Percentiles rank a stretch among this genome's conserved stretches.
Conservation (phyloP, 306 rosid genomes). For the Rubus parviflorus region DNA sequence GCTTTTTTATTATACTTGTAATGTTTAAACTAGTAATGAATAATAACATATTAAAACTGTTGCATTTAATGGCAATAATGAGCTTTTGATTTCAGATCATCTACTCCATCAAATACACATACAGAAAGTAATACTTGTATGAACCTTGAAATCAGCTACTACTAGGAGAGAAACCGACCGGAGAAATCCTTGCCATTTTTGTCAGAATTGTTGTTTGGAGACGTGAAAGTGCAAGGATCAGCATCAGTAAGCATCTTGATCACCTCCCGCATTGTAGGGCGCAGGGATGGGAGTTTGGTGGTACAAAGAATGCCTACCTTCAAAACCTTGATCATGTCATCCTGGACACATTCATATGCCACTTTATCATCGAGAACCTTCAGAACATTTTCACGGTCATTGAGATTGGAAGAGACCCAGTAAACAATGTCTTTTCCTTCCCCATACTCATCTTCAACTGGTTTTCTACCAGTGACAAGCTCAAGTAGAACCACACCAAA, state of each 20-base stretch:
- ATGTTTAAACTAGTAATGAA: no score
- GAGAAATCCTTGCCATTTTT: slow-evolving; percentile 30
- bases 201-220: slow-evolving; percentile 19
- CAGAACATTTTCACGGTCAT: slow-evolving; percentile 49
- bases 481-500: slow-evolving; percentile 88
- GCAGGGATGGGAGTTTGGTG: slow-evolving; percentile 73
- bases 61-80: neutral
- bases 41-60: neutral
- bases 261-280: slow-evolving; percentile 93
- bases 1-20: no score
- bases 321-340: slow-evolving; percentile 72
- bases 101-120: neutral
- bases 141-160: neutral
- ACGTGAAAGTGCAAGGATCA: slow-evolving; percentile 46
- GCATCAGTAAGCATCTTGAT: slow-evolving; percentile 79
- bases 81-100: neutral
- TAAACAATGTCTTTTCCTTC: slow-evolving; percentile 88
- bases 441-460: slow-evolving; percentile 80
- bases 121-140: neutral
- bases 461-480: slow-evolving; percentile 71
- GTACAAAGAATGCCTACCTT: slow-evolving; percentile 78
- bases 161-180: slow-evolving; percentile 22
- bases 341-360: slow-evolving; percentile 39
- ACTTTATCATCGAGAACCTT: slow-evolving; percentile 64
- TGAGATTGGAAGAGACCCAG: slow-evolving; percentile 72